Base-by-base conservation (phyloP, 352 stramenopile genomes). In the Thraustochytrium striatum region DNA sequence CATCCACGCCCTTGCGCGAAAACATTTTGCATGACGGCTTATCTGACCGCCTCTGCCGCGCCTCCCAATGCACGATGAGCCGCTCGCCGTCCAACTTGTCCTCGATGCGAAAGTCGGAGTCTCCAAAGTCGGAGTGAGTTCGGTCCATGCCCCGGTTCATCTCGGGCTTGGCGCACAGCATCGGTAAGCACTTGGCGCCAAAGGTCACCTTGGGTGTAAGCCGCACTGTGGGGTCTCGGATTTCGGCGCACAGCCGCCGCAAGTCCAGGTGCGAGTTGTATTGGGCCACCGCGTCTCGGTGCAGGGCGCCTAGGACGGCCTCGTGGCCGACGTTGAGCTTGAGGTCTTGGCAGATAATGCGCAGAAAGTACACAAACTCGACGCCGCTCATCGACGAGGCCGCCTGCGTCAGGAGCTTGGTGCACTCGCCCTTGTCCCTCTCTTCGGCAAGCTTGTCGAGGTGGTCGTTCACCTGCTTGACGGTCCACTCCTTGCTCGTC, bases 361-460 rank as follows among this genome's bases (percentile, higher is more conserved):
- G 61, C 16, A 75, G 21, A 36, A 75, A n/a, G 32, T 38, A 75
- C 50, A 61, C 68, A 30, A 75, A 39, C 52, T 75, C 65, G 28
- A 75, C 35, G 13, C 30, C 13, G 1, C 25, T 44, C 52, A 70
- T 38, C 38, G 62, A 65, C 0, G 21, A 13, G 0, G 62, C 13
- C 1, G 62, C n/a, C 13, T 36, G 11, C 1, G 9, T 32, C 13
- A 73, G 62, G 28, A 73, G 32, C 32, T 70, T 28, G 11, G 0
- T 13, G 28, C 28, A 16, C 5, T n/a, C 30, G 35, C 25, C 50
- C 21, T 75, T 61, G 11, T 61, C 65, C 41, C 16, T 28, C 16
- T 28, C 62, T 32, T n/a, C 11, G 62, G 11, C 28, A 11, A 75
- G 39, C 0, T 0, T 9, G 50, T 75, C 65, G 8, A 75, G 65